Evolutionary conservation across 2,329 filamentous ascomycete genomes (phyloP).

Genomic region (Aspergillus sp.): DNA sequence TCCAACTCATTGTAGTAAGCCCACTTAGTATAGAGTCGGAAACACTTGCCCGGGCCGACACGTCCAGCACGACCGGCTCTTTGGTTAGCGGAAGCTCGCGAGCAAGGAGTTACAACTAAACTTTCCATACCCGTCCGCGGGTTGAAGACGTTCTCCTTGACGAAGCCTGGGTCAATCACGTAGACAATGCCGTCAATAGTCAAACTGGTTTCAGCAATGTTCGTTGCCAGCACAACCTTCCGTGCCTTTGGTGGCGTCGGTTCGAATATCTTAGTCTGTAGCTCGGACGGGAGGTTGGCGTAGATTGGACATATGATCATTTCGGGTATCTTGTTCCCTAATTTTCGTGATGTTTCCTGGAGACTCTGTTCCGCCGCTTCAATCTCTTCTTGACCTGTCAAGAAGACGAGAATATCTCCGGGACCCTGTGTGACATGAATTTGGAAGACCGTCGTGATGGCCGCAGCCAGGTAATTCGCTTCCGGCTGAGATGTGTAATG

Average conservation of each 20-base stretch:
- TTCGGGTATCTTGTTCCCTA: slow-evolving; percentile 81
- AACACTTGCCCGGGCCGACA: slow-evolving; percentile 89
- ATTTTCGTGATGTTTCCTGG: slow-evolving; percentile 79
- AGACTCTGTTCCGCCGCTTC: slow-evolving; percentile 83
- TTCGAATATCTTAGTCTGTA: slow-evolving; percentile 93
- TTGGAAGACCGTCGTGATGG: slow-evolving; percentile 91
- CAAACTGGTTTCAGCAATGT: slow-evolving; percentile 93
- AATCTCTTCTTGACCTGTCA: slow-evolving; percentile 96
- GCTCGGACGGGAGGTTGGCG: slow-evolving; percentile 84
- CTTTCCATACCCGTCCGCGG: slow-evolving; percentile 90
- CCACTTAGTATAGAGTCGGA: slow-evolving; percentile 89
- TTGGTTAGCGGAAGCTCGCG: slow-evolving; percentile 88
- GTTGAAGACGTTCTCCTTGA: slow-evolving; percentile 94
- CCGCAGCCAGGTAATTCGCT: slow-evolving; percentile 88
- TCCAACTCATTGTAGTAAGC: slow-evolving; percentile 94
- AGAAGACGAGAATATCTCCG: slow-evolving; percentile 90
- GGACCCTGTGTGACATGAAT: slow-evolving; percentile 84
- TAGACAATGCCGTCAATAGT: slow-evolving; percentile 97
- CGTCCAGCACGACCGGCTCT: slow-evolving; percentile 89
- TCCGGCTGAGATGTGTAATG: slow-evolving; percentile 90
- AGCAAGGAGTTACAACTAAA: slow-evolving; percentile 86
- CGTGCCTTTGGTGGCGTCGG: slow-evolving; percentile 81
- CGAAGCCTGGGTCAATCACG: slow-evolving; percentile 92
- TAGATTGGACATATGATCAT: slow-evolving; percentile 93
- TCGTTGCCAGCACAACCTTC: slow-evolving; percentile 92